These are phyloP conservation scores for Heliamphora exappendiculata DNA, from an alignment of 148 eudicot species.

Conservation along the genomic window DNA sequence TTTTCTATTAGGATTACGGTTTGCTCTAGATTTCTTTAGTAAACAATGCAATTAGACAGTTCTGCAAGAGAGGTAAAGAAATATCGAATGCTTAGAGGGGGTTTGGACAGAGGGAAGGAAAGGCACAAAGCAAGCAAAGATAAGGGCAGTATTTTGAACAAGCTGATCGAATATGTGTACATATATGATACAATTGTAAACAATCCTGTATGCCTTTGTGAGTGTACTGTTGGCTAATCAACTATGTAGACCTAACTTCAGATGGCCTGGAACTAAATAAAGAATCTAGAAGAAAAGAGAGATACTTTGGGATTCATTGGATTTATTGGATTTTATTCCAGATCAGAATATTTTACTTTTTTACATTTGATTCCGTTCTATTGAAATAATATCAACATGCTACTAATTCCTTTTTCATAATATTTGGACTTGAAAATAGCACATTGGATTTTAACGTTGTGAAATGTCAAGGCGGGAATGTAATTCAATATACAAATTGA, in stretches of 20 bases:
- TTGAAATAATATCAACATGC: not conserved
- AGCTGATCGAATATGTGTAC: too few species aligned
- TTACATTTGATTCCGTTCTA: not conserved
- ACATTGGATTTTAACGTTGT: not conserved
- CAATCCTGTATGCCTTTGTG: too few species aligned
- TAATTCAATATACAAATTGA: not conserved
- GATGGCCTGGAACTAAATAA: not conserved
- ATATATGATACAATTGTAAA: too few species aligned
- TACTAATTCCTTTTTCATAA: not conserved
- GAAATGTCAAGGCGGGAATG: not conserved
- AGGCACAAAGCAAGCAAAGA: too few species aligned
- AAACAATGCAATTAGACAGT: too few species aligned
- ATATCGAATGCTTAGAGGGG: too few species aligned
- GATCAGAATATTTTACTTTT: constrained; percentile 5
- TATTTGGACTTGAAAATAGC: not conserved
- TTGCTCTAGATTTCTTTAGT: too few species aligned
- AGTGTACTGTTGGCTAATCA: too few species aligned
- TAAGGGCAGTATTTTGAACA: too few species aligned
- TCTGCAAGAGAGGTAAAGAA: too few species aligned
- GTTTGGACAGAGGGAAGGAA: too few species aligned
- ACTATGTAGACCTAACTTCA: not conserved
- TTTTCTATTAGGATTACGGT: too few species aligned
- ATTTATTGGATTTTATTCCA: constrained; percentile 4
- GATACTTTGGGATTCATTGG: not conserved
- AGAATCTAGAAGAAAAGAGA: not conserved